A percentile compares a stretch with the other conserved stretches of the same genome.
These are phyloP conservation scores for Fraxinus latifolia DNA, from an alignment of 305 asterid species.

Conservation along the genomic window DNA sequence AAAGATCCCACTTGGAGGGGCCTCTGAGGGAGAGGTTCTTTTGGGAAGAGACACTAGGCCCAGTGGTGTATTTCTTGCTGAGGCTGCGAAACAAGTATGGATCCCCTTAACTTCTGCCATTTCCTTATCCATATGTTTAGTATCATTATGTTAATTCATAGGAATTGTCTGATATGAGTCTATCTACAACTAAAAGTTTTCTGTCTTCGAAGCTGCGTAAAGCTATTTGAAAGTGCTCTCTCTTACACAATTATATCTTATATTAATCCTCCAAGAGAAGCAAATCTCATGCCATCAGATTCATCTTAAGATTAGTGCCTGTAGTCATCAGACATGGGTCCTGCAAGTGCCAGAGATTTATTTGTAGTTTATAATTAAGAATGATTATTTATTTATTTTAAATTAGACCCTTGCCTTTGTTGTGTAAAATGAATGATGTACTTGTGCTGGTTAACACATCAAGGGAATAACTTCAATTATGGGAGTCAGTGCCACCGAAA, in stretches of 20 bases:
- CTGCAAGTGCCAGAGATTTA: conserved; percentile 1
- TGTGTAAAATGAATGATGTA: conserved; percentile 10
- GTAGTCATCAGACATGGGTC: background rate
- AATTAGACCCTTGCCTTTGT: background rate
- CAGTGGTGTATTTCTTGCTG: conserved; percentile 69
- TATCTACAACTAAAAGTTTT: background rate
- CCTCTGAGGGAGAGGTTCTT: conserved; percentile 43
- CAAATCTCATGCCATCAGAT: background rate
- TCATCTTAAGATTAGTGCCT: background rate
- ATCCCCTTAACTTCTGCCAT: conserved; percentile 3
- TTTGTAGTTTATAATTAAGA: background rate
- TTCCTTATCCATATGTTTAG: background rate
- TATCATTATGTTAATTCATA: background rate
- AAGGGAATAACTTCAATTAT: conserved; percentile 67
- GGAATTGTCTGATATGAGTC: background rate
- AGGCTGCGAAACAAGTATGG: conserved; percentile 71
- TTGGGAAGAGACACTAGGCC: conserved; percentile 93
- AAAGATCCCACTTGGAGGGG: conserved; percentile 54
- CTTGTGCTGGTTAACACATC: conserved; percentile 18
- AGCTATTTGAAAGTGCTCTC: conserved; percentile 9
- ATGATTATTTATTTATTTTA: background rate
- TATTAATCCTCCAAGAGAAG: conserved; percentile 4
- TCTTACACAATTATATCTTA: background rate
- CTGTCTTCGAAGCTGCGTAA: conserved; percentile 17
- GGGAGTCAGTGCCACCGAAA: conserved; percentile 53